A percentile compares a stretch with the other conserved stretches of the same genome.
Conservation (phyloP, 495 filamentous ascomycete species). For the Lepidopterella palustris region DNA sequence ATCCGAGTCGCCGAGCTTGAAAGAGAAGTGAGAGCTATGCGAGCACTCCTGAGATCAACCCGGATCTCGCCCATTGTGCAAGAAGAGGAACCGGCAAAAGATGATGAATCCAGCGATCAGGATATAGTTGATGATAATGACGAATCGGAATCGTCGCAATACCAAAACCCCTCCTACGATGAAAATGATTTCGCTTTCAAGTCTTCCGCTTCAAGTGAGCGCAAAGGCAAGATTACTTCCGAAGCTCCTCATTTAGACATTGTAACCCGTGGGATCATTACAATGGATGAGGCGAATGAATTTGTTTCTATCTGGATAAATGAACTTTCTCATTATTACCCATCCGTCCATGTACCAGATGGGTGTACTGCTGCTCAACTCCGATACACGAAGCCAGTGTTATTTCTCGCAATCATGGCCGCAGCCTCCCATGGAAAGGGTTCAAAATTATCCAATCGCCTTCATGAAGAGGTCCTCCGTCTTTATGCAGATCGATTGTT, state of each 20-base stretch:
- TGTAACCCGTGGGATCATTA: slow-evolving; percentile 46
- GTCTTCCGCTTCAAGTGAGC: background rate
- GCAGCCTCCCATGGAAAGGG: slow-evolving; percentile 44
- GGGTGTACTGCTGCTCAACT: slow-evolving; percentile 40
- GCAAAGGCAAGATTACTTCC: background rate
- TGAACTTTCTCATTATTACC: slow-evolving; percentile 40
- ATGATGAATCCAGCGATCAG: slow-evolving; percentile 7
- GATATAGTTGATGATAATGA: background rate
- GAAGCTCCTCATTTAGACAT: slow-evolving; percentile 38
- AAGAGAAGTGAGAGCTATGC: slow-evolving; percentile 23
- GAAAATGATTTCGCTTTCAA: background rate
- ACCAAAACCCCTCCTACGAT: background rate
- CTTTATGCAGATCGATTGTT: slow-evolving; percentile 47
- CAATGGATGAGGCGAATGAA: slow-evolving; percentile 41
- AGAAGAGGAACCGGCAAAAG: slow-evolving; percentile 11
- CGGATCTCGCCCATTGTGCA: slow-evolving; percentile 6
- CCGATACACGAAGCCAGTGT: slow-evolving; percentile 41
- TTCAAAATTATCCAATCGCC: slow-evolving; percentile 38
- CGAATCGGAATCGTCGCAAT: background rate
- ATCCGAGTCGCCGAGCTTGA: slow-evolving; percentile 26
- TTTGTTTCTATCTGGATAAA: slow-evolving; percentile 43
- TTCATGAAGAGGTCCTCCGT: slow-evolving; percentile 45
- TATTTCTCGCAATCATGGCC: slow-evolving; percentile 49
- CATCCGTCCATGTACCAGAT: slow-evolving; percentile 39
- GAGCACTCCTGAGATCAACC: slow-evolving; percentile 19